Percentiles rank a stretch among this genome's conserved stretches.
phyloP scores from a whole-genome alignment of 2,329 filamentous ascomycete genomes.

The Pestalotiopsis sp. region DNA sequence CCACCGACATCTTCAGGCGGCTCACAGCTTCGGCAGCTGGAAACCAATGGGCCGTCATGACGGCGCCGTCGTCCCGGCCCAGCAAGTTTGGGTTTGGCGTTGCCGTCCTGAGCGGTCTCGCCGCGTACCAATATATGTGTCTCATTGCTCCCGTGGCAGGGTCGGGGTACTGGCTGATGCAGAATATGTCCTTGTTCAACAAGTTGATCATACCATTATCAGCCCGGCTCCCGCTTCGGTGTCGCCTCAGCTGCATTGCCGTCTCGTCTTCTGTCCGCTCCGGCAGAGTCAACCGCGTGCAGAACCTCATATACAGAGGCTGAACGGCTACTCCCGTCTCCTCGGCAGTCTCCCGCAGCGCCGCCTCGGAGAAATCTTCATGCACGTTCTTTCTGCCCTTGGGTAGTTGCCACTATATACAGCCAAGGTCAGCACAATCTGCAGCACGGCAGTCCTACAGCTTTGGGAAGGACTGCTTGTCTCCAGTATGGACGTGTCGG shows the following conservation, averaged over 20 bases:
- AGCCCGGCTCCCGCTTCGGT: not conserved
- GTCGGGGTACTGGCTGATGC: conserved; percentile 8
- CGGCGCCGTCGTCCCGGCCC: conserved; percentile 1
- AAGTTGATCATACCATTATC: conserved; percentile 7
- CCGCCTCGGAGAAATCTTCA: conserved; percentile 43
- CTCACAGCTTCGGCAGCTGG: conserved; percentile 5
- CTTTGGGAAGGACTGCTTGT: not conserved
- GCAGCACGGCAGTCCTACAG: not conserved
- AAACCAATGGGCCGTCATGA: conserved; percentile 8
- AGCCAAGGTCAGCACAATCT: not conserved
- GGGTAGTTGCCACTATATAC: conserved; percentile 12
- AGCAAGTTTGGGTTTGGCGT: not conserved
- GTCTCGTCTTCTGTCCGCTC: conserved; percentile 17
- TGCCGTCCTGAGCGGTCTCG: not conserved
- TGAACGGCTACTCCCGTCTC: conserved; percentile 47
- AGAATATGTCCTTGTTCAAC: conserved; percentile 12
- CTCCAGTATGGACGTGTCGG: too few species aligned
- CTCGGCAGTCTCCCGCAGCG: conserved; percentile 49
- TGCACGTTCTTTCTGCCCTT: conserved; percentile 44
- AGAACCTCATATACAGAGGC: conserved; percentile 41
- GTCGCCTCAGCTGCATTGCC: conserved; percentile 4
- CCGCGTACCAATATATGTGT: conserved; percentile 14
- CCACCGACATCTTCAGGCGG: conserved; percentile 11
- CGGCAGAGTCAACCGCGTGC: conserved; percentile 44
- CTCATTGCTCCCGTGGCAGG: conserved; percentile 12